These are phyloP conservation scores for Phyllosticta capitalensis DNA, from an alignment of 2,329 filamentous ascomycete species.

Conservation along the genomic window DNA sequence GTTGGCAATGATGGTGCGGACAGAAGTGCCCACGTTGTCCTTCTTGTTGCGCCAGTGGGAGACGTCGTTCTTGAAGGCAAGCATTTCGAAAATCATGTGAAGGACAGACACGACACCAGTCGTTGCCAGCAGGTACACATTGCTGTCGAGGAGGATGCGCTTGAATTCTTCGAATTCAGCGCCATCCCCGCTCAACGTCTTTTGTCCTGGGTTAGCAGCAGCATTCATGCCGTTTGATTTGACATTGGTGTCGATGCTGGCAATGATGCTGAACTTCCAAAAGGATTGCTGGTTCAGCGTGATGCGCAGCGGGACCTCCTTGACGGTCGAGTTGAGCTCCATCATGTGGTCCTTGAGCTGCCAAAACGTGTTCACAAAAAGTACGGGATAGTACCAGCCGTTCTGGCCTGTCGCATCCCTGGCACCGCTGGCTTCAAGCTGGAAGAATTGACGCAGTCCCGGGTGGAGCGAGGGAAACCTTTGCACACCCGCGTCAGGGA, in stretches of 20 bases:
- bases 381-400: slow-evolving; percentile 84
- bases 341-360: slow-evolving; percentile 88
- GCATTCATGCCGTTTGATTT: slow-evolving; percentile 74
- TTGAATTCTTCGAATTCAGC: slow-evolving; percentile 96
- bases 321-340: slow-evolving; percentile 81
- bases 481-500: slow-evolving; percentile 68
- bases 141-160: slow-evolving; percentile 87
- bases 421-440: slow-evolving; percentile 68
- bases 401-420: slow-evolving; percentile 79
- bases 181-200: slow-evolving; percentile 72
- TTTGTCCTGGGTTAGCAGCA: slow-evolving; percentile 52
- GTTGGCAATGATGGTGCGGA: slow-evolving; percentile 91
- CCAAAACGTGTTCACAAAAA: slow-evolving; percentile 97
- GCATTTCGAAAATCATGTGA: slow-evolving; percentile 89
- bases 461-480: slow-evolving; percentile 59
- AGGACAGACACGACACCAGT: slow-evolving; percentile 78
- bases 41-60: slow-evolving; percentile 99
- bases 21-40: slow-evolving; percentile 92
- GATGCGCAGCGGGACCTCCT: slow-evolving; percentile 70
- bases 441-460: slow-evolving; percentile 66
- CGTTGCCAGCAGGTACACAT: slow-evolving; percentile 77
- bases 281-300: slow-evolving; percentile 69
- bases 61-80: slow-evolving; percentile 96
- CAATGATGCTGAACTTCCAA: slow-evolving; percentile 85
- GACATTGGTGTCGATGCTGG: slow-evolving; percentile 76